phyloP scores from a whole-genome alignment of 164 flowering plant genomes.

The Santalum album region DNA sequence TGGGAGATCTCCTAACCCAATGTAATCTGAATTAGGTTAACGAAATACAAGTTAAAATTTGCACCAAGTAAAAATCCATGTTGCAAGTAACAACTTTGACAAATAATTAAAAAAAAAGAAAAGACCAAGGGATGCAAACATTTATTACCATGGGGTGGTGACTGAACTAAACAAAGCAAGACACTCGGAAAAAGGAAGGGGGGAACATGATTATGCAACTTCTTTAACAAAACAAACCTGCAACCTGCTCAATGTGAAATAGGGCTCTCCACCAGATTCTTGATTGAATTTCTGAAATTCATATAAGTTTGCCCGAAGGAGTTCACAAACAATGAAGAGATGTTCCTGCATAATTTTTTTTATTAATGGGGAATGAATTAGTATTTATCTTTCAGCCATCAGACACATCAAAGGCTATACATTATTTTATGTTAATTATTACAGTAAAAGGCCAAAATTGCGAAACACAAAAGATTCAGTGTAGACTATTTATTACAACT shows the following conservation, averaged over 20 bases:
- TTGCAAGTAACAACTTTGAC: neutral
- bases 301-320: slow-evolving; percentile 79
- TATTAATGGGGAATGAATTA: neutral
- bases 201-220: neutral
- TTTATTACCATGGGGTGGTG: neutral
- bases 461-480: no score
- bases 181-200: neutral
- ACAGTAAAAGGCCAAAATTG: no score
- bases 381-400: neutral
- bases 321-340: slow-evolving; percentile 87
- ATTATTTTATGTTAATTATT: no score
- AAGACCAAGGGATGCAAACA: neutral
- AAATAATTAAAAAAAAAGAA: no score
- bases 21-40: no score
- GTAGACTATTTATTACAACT: no score
- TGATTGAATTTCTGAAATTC: slow-evolving; percentile 84
- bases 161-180: slow-evolving; percentile 4
- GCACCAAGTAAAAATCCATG: neutral
- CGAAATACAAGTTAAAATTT: no score
- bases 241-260: slow-evolving; percentile 64
- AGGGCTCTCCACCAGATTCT: slow-evolving; percentile 73
- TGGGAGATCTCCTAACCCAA: no score
- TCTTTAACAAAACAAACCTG: slow-evolving; percentile 44
- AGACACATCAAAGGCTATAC: no score
- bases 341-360: slow-evolving; percentile 57